Percentiles rank a stretch among this genome's conserved stretches.
phyloP scores from a whole-genome alignment of 73 alveolate genomes.

The Paramecium octaurelia region DNA sequence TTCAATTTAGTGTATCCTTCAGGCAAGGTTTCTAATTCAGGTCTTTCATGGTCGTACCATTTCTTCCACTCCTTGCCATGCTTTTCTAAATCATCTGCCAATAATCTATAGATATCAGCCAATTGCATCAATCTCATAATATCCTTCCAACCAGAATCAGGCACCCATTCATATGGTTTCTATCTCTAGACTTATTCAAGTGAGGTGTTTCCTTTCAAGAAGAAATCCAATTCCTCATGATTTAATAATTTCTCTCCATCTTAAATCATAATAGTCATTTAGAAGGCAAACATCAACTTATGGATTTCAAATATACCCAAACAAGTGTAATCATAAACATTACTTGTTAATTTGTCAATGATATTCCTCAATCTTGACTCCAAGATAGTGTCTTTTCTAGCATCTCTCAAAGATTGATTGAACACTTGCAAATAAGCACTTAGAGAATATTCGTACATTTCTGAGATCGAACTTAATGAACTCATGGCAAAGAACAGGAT shows the following conservation, averaged over 20 bases:
- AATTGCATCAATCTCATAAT: conserved; percentile 83
- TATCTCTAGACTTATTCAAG: conserved; percentile 88
- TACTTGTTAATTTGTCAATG: conserved; percentile 94
- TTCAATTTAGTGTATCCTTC: conserved; percentile 84
- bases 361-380: conserved; percentile 95
- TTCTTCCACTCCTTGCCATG: conserved; percentile 92
- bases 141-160: conserved; percentile 98
- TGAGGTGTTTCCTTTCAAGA: conserved; percentile 98
- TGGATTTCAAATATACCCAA: conserved; percentile 98
- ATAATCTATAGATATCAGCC: conserved; percentile 80
- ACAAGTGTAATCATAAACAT: conserved; percentile 98
- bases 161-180: conserved; percentile 82
- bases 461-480: conserved; percentile 97
- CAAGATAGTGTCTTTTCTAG: conserved; percentile 95
- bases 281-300: conserved; percentile 99
- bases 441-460: conserved; percentile 99
- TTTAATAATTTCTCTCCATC: conserved; percentile 97
- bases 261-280: conserved; percentile 99
- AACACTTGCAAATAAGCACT: conserved; percentile 97
- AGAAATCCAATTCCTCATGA: conserved; percentile 96
- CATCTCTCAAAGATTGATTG: conserved; percentile 96
- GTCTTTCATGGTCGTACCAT: conserved; percentile 99
- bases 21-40: conserved; percentile 96
- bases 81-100: conserved; percentile 80
- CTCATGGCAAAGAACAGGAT: conserved; percentile 99